These are phyloP conservation scores for Lumnitzera littorea DNA, from an alignment of 345 rosid species.

Conservation along the genomic window DNA sequence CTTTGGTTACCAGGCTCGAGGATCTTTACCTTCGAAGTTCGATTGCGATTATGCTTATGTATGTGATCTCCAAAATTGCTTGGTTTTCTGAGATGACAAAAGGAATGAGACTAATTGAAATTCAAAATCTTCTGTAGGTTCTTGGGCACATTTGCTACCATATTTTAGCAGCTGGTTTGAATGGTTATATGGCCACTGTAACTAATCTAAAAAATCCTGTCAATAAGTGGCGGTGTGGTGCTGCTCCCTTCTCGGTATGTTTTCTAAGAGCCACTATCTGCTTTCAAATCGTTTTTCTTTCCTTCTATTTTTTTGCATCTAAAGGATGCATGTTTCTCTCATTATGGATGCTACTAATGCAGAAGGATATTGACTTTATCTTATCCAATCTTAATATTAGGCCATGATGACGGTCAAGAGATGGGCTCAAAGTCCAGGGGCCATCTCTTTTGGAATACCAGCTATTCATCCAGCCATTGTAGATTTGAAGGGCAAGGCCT, in stretches of 20 bases:
- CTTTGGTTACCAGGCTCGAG: conserved; percentile 99
- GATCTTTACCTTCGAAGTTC: conserved; percentile 93
- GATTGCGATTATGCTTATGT: conserved; percentile 98
- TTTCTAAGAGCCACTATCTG: conserved; percentile 13
- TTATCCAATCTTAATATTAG: conserved; percentile 27
- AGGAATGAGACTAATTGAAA: not conserved
- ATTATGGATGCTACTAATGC: too few relatives aligned
- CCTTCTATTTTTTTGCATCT: not conserved
- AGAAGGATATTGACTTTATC: conserved; percentile 1
- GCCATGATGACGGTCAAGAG: conserved; percentile 94
- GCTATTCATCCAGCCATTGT: conserved; percentile 96
- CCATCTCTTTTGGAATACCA: conserved; percentile 75
- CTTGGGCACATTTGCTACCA: conserved; percentile 95
- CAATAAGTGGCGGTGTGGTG: conserved; percentile 96
- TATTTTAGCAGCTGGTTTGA: conserved; percentile 87
- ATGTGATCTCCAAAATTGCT: conserved; percentile 24
- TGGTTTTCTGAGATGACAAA: not conserved
- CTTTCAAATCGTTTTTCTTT: not conserved
- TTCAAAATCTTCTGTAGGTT: conserved; percentile 32
- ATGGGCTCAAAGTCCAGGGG: conserved; percentile 77
- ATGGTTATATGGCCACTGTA: conserved; percentile 95
- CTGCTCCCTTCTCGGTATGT: conserved; percentile 87
- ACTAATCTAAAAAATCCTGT: conserved; percentile 83
- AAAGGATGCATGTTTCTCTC: too few relatives aligned
- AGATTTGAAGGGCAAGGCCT: conserved; percentile 92